Evolutionary conservation across 345 rosid genomes (phyloP), one percentile per base, ranked within the genome.

Genomic region (Lepidium aucheri): DNA sequence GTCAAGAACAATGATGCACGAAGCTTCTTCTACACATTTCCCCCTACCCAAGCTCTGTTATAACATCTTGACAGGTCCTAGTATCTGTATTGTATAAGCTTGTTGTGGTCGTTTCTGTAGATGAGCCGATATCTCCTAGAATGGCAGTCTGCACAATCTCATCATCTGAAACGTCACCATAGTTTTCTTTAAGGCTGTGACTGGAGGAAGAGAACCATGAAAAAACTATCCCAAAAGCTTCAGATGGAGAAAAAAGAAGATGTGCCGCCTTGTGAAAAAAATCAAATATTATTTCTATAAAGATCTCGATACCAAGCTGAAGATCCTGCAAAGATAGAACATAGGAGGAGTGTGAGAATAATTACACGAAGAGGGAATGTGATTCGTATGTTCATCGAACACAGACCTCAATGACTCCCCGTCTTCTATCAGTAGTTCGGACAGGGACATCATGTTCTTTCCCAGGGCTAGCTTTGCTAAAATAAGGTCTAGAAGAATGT

Each of bases 361-460:
- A 8, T 24, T n/a, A 13, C 35, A 35, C 46, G 17, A 55, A 53
- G 22, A 1, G 6, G 2, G 17, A 13, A 69, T 49, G 50, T 14
- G 40, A 28, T n/a, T n/a, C 15, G 11, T 9, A 50, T 14, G 49
- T 16, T 41, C 49, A 42, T 50, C n/a, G 34, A 6, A 35, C 41
- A 80, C 66, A 75, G 69, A 89, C 98, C 99, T 94, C 99, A 69
- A 94, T 77, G 75, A 90, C 89, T 57, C 99, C 96, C 7, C 99
- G 96, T 78, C 99, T 86, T 80, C 79, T 82, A 69, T 90, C 99
- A 42, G 86, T 90, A 39, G 92, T 62, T 35, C 84, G 77, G 63
- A 80, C 87, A 65, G 92, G 83, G 57, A 83, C 76, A 70, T 82
- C 76, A 70, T 82, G 81, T 62, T 93, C 90, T 77, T 78, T 90